Base-by-base conservation (phyloP, 2,329 filamentous ascomycete species). In the Nigrospora osmanthi region DNA sequence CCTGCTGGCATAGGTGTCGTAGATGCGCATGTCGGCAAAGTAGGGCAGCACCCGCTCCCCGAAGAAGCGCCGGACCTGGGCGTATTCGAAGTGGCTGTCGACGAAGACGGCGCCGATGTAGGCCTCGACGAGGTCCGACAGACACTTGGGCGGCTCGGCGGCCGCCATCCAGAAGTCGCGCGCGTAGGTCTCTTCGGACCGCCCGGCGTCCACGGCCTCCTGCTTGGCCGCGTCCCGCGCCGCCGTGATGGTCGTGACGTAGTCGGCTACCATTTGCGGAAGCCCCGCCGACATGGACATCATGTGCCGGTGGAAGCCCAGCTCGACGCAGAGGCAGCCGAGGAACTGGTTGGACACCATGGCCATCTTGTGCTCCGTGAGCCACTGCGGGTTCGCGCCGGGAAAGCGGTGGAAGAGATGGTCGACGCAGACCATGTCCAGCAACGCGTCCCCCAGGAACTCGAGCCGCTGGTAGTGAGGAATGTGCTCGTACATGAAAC, bases 331-430 rank as follows among this genome's bases (percentile, higher is more conserved):
- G 3, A 97, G 71, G 15, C 83, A 87, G 1, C 87, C 89, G 1
- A 96, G 75, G 58, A 97, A 98, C 49, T 90, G 89, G 67, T 98
- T 98, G 43, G 88, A 93, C 0, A 93, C 90, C 87, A 98, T 96
- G n/a, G 90, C 89, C 83, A 94, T 96, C 68, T 97, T 97, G 73
- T 97, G 91, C 65, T 97, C 93, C 0, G 93, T 97, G 47, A 98
- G 73, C 91, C 91, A 97, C 61, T 97, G 90, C 0, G 93, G 91
- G 57, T 95, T 89, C 47, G 85, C 87, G 42, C 79, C 70, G 0
- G 89, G 89, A 54, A 86, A 89, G 4, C 72, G 74, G 53, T 81
- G 75, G 66, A 89, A 97, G 4, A 98, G 73, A 54, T 87, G 81
- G 54, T 90, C 85, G 44, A 97, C 83, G 55, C 85, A 88, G 11